Evolutionary conservation across 768 basidiomycete genomes (phyloP).

Genomic region (Serendipita vermifera): DNA sequence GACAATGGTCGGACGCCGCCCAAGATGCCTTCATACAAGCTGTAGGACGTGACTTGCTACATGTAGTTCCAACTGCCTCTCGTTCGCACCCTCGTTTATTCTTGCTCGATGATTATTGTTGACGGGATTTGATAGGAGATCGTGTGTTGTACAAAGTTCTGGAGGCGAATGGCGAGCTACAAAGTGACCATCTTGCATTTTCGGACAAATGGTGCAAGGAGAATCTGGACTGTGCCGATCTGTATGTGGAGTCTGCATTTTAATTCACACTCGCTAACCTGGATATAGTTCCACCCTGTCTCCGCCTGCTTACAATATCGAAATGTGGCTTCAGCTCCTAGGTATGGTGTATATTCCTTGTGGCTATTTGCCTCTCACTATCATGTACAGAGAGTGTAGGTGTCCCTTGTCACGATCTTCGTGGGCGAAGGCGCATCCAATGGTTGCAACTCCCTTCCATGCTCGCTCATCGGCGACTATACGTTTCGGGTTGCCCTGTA

Average conservation of each 20-base stretch:
- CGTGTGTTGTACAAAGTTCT: neutral
- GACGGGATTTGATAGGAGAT: neutral
- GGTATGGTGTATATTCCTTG: too few relatives aligned
- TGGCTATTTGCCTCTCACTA: too few relatives aligned
- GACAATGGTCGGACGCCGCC: neutral
- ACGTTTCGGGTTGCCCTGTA: neutral
- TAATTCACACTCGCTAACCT: too few relatives aligned
- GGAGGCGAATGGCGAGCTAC: neutral
- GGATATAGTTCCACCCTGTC: neutral
- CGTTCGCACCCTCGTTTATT: too few relatives aligned
- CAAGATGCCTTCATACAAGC: neutral
- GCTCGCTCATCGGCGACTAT: neutral
- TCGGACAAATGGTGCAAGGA: neutral
- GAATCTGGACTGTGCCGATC: neutral
- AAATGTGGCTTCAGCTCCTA: conserved; percentile 7
- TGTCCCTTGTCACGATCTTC: neutral
- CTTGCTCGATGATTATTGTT: too few relatives aligned
- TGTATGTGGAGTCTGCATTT: conserved; percentile 1
- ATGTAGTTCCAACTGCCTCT: neutral
- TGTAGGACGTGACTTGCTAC: neutral
- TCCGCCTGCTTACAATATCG: neutral
- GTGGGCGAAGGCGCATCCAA: neutral
- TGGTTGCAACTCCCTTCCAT: conserved; percentile 1
- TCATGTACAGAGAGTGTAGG: neutral
- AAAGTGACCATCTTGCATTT: neutral